Percentiles rank a stretch among this genome's conserved stretches.
phyloP scores from a whole-genome alignment of 2,329 filamentous ascomycete genomes.

The Colletotrichum siamense region DNA sequence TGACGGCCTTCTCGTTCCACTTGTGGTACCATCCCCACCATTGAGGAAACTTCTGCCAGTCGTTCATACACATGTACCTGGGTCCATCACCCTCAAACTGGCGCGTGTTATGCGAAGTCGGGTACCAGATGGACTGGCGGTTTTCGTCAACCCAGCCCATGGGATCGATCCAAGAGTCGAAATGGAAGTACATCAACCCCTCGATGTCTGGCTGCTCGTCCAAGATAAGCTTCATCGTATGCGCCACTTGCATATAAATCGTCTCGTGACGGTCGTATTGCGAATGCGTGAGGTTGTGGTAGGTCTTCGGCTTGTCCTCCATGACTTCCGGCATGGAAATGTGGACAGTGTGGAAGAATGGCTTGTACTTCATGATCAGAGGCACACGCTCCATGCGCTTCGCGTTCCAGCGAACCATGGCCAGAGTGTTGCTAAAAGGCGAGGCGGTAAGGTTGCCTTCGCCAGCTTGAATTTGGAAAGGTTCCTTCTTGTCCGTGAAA shows the following conservation, averaged over 20 bases:
- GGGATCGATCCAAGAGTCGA: slow-evolving; percentile 37
- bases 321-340: slow-evolving; percentile 29
- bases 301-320: slow-evolving; percentile 10
- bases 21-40: slow-evolving; percentile 24
- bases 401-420: slow-evolving; percentile 32
- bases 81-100: slow-evolving; percentile 18
- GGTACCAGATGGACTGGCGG: slow-evolving; percentile 31
- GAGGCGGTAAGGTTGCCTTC: slow-evolving; percentile 23
- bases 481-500: slow-evolving; percentile 3
- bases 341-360: slow-evolving; percentile 34
- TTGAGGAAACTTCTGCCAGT: slow-evolving; percentile 23
- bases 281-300: slow-evolving; percentile 32
- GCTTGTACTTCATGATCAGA: slow-evolving; percentile 29
- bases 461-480: neutral
- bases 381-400: slow-evolving; percentile 30
- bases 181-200: slow-evolving; percentile 35
- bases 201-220: slow-evolving; percentile 30
- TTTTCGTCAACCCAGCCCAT: slow-evolving; percentile 29
- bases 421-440: slow-evolving; percentile 32
- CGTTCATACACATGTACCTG: slow-evolving; percentile 27
- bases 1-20: slow-evolving; percentile 15
- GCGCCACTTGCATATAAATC: slow-evolving; percentile 29
- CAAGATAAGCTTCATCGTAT: slow-evolving; percentile 33
- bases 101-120: slow-evolving; percentile 21
- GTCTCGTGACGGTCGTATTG: slow-evolving; percentile 25